A percentile compares a stretch with the other conserved stretches of the same genome.
phyloP scores from a whole-genome alignment of 1,139 yeast species.

The Candida frijolesensis region DNA sequence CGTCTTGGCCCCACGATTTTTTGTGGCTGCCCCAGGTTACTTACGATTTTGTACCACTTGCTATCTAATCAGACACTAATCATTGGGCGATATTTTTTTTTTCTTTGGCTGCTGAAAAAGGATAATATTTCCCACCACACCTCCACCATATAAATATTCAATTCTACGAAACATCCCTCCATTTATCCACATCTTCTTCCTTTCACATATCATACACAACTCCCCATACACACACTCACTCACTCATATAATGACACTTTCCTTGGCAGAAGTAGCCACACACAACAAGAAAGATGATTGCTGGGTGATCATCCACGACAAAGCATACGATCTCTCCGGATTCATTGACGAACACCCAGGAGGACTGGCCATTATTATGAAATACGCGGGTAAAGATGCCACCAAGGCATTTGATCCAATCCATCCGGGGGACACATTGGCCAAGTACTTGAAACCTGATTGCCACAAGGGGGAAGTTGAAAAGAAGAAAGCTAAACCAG shows the following conservation, averaged over 20 bases:
- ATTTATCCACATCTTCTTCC: neutral
- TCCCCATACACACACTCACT: too few relatives aligned
- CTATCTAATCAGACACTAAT: neutral
- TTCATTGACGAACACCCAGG: conserved; percentile 58
- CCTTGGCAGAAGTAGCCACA: conserved; percentile 35
- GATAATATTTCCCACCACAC: neutral
- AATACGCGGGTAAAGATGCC: conserved; percentile 62
- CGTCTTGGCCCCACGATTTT: too few relatives aligned
- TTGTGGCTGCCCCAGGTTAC: too few relatives aligned
- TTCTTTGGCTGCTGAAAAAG: neutral
- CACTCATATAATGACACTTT: conserved; percentile 18
- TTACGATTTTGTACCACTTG: neutral
- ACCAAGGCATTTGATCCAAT: conserved; percentile 68
- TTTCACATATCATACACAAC: too few relatives aligned
- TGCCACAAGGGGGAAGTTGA: conserved; percentile 38
- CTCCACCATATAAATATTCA: neutral
- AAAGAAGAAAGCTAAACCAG: conserved; percentile 16
- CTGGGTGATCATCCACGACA: conserved; percentile 57
- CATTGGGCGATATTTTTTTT: neutral
- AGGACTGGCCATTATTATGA: conserved; percentile 52
- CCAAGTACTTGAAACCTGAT: conserved; percentile 37
- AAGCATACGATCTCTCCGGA: conserved; percentile 53
- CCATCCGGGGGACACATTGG: conserved; percentile 81
- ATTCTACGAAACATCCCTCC: neutral
- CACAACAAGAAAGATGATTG: conserved; percentile 47